Evolutionary conservation across 164 flowering plant species (phyloP).

Genomic region (Magnolia changhungtana): DNA sequence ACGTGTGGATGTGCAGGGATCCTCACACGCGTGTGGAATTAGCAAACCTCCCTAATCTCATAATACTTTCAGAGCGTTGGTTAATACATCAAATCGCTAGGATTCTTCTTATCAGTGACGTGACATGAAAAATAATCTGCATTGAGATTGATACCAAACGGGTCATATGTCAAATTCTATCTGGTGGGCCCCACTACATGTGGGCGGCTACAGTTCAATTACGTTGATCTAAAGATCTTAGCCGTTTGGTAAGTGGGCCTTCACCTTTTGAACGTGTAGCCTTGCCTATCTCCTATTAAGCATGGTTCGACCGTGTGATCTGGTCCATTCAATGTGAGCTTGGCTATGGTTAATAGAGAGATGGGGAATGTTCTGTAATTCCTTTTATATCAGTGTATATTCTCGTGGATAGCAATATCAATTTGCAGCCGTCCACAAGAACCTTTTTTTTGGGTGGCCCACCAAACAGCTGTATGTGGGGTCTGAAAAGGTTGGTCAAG

Average conservation of each 20-base stretch:
- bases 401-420: background rate
- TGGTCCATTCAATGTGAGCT: too few species aligned
- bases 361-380: background rate
- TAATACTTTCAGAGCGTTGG: background rate
- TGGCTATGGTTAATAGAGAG: too few species aligned
- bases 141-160: background rate
- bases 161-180: background rate
- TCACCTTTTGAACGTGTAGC: too few species aligned
- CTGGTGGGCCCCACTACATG: background rate
- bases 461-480: too few species aligned
- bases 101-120: background rate
- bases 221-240: background rate
- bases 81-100: background rate
- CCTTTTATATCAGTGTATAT: background rate
- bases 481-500: too few species aligned
- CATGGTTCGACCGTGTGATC: too few species aligned
- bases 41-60: too few species aligned
- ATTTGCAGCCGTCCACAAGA: too few species aligned
- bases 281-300: too few species aligned
- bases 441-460: too few species aligned
- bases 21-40: background rate
- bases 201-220: too few species aligned
- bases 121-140: background rate
- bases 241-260: background rate
- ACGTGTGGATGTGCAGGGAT: too few species aligned